Evolutionary conservation across 2,329 filamentous ascomycete species (phyloP).

Genomic region (Verticillium nonalfalfae): DNA sequence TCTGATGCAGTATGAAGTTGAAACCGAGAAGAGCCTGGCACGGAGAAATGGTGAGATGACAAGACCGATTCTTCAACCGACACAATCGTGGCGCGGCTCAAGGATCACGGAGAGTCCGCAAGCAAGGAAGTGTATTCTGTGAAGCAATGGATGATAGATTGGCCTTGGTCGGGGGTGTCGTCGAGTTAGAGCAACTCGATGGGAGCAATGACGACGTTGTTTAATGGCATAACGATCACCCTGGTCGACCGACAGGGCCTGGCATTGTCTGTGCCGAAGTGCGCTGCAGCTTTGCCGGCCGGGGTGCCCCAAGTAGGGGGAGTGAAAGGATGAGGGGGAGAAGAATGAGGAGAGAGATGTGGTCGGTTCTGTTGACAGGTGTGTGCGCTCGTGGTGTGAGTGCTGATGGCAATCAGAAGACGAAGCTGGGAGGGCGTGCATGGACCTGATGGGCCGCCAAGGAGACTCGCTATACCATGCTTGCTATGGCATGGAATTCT

Average conservation of each 20-base stretch:
- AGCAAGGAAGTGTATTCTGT: background rate
- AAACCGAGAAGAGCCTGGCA: background rate
- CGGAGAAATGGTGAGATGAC: background rate
- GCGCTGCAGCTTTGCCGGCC: background rate
- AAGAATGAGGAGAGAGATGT: too few species aligned
- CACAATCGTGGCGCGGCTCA: background rate
- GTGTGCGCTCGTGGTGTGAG: background rate
- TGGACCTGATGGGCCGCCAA: background rate
- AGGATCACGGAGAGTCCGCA: background rate
- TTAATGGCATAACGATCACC: background rate
- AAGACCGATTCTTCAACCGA: background rate
- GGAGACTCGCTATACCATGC: background rate
- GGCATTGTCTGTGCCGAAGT: background rate
- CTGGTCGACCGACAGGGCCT: background rate
- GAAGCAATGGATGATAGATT: background rate
- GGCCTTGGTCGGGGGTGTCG: background rate
- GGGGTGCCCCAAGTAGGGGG: background rate
- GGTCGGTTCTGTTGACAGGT: too few species aligned
- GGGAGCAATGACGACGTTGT: background rate
- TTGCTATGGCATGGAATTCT: background rate
- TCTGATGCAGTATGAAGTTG: background rate
- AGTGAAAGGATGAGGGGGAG: background rate
- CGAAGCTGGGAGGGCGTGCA: background rate
- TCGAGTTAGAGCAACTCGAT: background rate
- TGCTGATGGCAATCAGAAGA: background rate